phyloP scores from a whole-genome alignment of 202 grass and related monocot species.

The Dendrocalamus latiflorus region DNA sequence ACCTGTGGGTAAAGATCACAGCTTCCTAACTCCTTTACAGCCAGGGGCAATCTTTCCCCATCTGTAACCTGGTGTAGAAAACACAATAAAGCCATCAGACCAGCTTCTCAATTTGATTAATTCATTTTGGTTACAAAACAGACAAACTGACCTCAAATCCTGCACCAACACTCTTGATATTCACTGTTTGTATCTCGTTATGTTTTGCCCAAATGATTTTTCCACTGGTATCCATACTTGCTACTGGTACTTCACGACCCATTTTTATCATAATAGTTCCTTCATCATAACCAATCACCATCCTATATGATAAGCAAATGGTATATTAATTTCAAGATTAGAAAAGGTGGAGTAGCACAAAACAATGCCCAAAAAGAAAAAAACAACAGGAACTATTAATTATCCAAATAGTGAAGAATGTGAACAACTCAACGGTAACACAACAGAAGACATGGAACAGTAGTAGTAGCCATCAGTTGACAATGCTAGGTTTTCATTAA shows the following conservation, averaged over 20 bases:
- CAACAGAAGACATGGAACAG: constrained; percentile 20
- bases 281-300: constrained; percentile 96
- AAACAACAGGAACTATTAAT: not conserved
- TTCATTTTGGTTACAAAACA: too few relatives aligned
- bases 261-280: constrained; percentile 99
- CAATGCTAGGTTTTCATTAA: not conserved
- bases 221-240: constrained; percentile 93
- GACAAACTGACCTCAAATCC: too few relatives aligned
- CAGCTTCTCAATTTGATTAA: too few relatives aligned
- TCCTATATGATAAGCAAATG: constrained; percentile 41
- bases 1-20: too few relatives aligned
- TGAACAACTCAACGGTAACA: not conserved
- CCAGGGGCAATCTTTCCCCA: constrained; percentile 91
- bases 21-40: too few relatives aligned
- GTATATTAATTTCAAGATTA: not conserved
- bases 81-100: constrained; percentile 23
- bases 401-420: constrained; percentile 11
- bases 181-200: too few relatives aligned
- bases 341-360: constrained; percentile 7
- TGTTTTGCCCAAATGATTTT: too few relatives aligned
- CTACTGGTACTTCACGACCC: constrained; percentile 92
- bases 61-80: too few relatives aligned
- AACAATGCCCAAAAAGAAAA: not conserved
- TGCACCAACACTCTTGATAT: too few relatives aligned
- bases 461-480: not conserved